Conservation (phyloP, 805 yeast species). For the Starmerella floricola region DNA sequence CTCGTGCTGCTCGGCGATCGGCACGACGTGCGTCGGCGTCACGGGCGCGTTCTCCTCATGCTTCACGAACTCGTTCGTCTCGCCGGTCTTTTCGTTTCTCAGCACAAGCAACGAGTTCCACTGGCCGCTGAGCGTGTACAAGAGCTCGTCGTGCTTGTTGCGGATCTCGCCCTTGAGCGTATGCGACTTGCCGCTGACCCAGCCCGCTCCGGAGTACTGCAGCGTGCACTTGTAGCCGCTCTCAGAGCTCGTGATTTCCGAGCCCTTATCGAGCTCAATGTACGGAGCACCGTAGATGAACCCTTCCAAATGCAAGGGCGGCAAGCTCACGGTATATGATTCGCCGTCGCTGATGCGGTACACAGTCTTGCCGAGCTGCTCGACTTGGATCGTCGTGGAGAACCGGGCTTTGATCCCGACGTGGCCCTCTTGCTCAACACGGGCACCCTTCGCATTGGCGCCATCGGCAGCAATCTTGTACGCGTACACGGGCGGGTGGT, state of each 20-base stretch:
- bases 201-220: constrained; percentile 86
- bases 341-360: constrained; percentile 47
- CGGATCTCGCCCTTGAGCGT: constrained; percentile 71
- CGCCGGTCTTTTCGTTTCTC: constrained; percentile 41
- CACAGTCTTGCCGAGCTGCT: constrained; percentile 85
- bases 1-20: constrained; percentile 64
- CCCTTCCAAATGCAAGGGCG: constrained; percentile 92
- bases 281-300: constrained; percentile 81
- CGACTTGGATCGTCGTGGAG: constrained; percentile 67
- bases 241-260: constrained; percentile 64
- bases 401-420: constrained; percentile 79
- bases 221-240: constrained; percentile 61
- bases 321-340: constrained; percentile 69
- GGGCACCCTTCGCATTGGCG: constrained; percentile 41
- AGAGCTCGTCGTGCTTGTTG: constrained; percentile 40
- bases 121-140: constrained; percentile 77
- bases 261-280: constrained; percentile 82
- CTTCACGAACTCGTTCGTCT: constrained; percentile 26
- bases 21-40: constrained; percentile 59
- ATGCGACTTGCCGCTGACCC: constrained; percentile 90
- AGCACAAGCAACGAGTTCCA: constrained; percentile 55
- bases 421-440: constrained; percentile 75
- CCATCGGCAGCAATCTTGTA: constrained; percentile 57
- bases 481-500: constrained; percentile 97
- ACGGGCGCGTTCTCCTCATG: constrained; percentile 28